Conservation (phyloP, 2,329 filamentous ascomycete species). For the Pezicula neosporulosa region DNA sequence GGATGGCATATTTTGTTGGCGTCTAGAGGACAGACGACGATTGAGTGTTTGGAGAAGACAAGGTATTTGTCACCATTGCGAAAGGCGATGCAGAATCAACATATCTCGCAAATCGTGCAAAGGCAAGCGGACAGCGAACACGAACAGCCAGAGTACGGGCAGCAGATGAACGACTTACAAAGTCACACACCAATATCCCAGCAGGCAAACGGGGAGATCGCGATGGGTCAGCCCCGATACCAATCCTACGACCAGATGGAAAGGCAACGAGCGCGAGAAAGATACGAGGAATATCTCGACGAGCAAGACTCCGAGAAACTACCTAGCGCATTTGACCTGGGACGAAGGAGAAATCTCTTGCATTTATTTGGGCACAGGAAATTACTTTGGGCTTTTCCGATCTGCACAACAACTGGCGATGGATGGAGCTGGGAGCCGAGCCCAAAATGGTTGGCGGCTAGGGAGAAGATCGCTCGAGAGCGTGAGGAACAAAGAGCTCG, state of each 20-base stretch:
- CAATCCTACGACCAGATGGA: conserved; percentile 51
- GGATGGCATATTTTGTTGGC: conserved; percentile 87
- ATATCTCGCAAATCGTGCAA: conserved; percentile 44
- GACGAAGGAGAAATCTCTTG: conserved; percentile 72
- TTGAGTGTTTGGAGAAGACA: conserved; percentile 94
- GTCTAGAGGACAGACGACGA: conserved; percentile 79
- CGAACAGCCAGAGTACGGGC: conserved; percentile 50
- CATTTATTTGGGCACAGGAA: conserved; percentile 78
- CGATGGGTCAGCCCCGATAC: conserved; percentile 2
- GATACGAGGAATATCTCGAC: conserved; percentile 80
- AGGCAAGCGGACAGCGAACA: conserved; percentile 30
- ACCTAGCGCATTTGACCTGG: conserved; percentile 91
- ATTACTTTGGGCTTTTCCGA: conserved; percentile 73
- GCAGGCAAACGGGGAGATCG: conserved; percentile 54
- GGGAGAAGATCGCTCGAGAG: conserved; percentile 57
- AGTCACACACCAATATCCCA: conserved; percentile 73
- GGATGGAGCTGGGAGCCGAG: conserved; percentile 94
- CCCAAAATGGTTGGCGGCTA: conserved; percentile 70
- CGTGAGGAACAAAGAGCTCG: conserved; percentile 57
- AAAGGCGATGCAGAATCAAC: conserved; percentile 64
- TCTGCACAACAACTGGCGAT: conserved; percentile 84
- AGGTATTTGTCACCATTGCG: conserved; percentile 82
- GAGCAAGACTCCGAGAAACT: conserved; percentile 85
- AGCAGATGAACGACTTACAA: conserved; percentile 70
- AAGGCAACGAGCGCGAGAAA: conserved; percentile 58